Conservation (phyloP, 2,329 filamentous ascomycete species). For the Stagonosporopsis tanaceti region DNA sequence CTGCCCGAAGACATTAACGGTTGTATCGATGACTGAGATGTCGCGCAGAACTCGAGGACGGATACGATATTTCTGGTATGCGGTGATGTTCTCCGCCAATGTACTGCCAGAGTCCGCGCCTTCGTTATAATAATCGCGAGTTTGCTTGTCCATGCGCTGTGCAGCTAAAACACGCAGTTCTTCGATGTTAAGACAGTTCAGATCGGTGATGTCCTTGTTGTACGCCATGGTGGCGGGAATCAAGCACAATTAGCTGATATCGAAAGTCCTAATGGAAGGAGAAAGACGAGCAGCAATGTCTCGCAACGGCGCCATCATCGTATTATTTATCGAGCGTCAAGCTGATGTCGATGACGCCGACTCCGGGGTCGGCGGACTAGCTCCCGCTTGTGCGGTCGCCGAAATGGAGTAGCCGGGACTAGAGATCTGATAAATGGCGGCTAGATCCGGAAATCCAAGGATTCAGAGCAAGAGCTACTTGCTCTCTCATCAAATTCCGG, state of each 20-base stretch:
- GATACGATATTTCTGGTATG: conserved; percentile 44
- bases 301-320: conserved; percentile 8
- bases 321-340: conserved; percentile 7
- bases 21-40: conserved; percentile 50
- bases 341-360: conserved; percentile 20
- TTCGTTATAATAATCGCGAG: conserved; percentile 41
- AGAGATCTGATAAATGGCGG: conserved; percentile 12
- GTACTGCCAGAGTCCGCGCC: conserved; percentile 35
- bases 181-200: conserved; percentile 39
- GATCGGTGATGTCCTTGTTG: conserved; percentile 27
- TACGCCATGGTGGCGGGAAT: conserved; percentile 21
- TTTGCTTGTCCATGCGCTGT: conserved; percentile 43
- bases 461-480: neutral
- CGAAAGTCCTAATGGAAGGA: no score
- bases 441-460: neutral
- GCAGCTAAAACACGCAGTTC: conserved; percentile 37
- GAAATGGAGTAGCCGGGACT: conserved; percentile 2
- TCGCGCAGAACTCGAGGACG: conserved; percentile 51
- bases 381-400: conserved; percentile 16
- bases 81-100: conserved; percentile 36
- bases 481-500: neutral
- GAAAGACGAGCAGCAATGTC: neutral
- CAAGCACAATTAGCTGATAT: neutral
- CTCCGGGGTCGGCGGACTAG: conserved; percentile 14
- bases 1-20: conserved; percentile 30